phyloP scores from a whole-genome alignment of 148 eudicot genomes.

The Linanthus parryae region DNA sequence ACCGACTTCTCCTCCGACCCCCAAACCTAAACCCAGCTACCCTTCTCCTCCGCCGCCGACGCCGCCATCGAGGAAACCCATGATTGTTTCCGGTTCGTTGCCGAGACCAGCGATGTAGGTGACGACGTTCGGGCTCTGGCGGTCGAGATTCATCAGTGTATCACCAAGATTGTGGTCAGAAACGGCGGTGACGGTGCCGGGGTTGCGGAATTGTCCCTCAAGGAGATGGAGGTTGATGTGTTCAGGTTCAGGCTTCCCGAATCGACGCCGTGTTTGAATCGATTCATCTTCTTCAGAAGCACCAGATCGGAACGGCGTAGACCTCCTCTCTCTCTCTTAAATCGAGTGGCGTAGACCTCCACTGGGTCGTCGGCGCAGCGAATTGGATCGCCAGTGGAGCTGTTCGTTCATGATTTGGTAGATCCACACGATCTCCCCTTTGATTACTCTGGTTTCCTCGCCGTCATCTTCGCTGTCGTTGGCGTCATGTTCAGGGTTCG shows the following conservation, averaged over 20 bases:
- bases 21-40: conserved; percentile 71
- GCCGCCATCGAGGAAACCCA: conserved; percentile 40
- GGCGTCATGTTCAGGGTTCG: too few species aligned
- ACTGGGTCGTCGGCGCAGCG: too few species aligned
- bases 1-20: conserved; percentile 38
- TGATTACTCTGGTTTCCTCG: too few species aligned
- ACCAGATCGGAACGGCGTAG: too few species aligned
- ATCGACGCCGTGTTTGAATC: conserved; percentile 29
- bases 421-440: too few species aligned
- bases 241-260: conserved; percentile 44
- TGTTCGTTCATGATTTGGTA: too few species aligned
- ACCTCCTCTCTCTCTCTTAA: too few species aligned
- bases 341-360: too few species aligned
- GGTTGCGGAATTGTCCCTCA: conserved; percentile 17
- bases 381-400: too few species aligned
- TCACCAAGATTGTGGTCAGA: conserved; percentile 48
- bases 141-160: conserved; percentile 53
- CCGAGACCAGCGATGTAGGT: conserved; percentile 3
- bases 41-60: conserved; percentile 53
- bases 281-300: too few species aligned
- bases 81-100: conserved; percentile 38
- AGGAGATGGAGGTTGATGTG: conserved; percentile 34
- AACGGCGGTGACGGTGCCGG: conserved; percentile 14
- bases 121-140: conserved; percentile 33
- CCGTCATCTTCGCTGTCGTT: too few species aligned